A percentile compares a stretch with the other conserved stretches of the same genome.
Conservation (phyloP, 306 rosid genomes). For the Parietaria judaica region DNA sequence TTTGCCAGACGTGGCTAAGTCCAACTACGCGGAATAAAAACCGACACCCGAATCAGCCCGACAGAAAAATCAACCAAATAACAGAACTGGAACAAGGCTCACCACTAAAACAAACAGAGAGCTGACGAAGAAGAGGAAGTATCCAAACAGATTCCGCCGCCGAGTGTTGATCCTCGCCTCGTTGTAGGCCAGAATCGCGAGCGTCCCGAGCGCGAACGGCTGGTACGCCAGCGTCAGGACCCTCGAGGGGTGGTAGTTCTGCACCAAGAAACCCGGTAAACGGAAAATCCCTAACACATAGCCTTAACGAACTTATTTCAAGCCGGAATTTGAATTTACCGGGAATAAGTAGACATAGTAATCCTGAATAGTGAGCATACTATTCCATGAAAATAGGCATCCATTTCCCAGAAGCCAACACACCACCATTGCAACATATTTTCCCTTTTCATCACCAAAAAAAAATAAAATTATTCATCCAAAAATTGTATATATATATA, state of each 20-base stretch:
- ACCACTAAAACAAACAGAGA: conserved; percentile 51
- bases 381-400: conserved; percentile 80
- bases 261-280: conserved; percentile 21
- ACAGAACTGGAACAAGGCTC: conserved; percentile 12
- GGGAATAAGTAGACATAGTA: conserved; percentile 70
- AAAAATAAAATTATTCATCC: conserved; percentile 7
- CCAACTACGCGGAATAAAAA: conserved; percentile 47
- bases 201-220: conserved; percentile 72
- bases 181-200: conserved; percentile 38
- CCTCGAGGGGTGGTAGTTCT: conserved; percentile 71
- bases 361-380: conserved; percentile 85
- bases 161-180: conserved; percentile 69
- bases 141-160: conserved; percentile 56
- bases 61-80: not conserved
- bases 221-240: conserved; percentile 82
- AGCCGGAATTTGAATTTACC: conserved; percentile 27
- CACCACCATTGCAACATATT: conserved; percentile 37
- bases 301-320: too few relatives aligned
- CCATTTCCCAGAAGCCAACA: conserved; percentile 97
- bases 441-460: conserved; percentile 42
- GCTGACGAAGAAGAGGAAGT: conserved; percentile 46
- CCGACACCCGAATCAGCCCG: conserved; percentile 4
- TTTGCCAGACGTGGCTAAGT: conserved; percentile 79
- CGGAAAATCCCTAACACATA: not conserved
- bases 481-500: not conserved